Evolutionary conservation across 306 rosid genomes (phyloP).

Genomic region (Medicago arabica): DNA sequence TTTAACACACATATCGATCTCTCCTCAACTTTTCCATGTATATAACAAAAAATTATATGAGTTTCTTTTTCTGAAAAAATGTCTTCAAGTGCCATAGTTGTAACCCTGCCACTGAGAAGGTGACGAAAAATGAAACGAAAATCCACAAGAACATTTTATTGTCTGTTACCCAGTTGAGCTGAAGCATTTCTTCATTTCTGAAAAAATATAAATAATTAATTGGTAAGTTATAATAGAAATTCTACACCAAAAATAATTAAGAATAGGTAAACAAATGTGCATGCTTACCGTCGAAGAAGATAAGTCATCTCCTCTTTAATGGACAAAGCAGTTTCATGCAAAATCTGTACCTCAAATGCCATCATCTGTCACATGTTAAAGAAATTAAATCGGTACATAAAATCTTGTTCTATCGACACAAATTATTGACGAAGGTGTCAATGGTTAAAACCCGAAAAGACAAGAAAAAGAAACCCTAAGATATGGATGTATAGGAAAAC

Average conservation of each 20-base stretch:
- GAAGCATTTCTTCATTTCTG: constrained; percentile 71
- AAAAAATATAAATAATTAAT: constrained; percentile 41
- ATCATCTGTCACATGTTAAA: constrained; percentile 42
- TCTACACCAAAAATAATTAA: background rate
- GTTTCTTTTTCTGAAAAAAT: constrained; percentile 75
- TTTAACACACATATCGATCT: too few species aligned
- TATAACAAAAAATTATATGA: constrained; percentile 44
- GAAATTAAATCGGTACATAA: too few species aligned
- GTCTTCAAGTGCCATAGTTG: constrained; percentile 78
- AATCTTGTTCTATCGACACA: too few species aligned
- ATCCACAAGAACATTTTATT: constrained; percentile 56
- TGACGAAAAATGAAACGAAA: constrained; percentile 58
- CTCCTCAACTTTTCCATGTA: too few species aligned
- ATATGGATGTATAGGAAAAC: too few species aligned
- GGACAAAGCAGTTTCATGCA: constrained; percentile 52
- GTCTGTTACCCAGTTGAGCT: constrained; percentile 53
- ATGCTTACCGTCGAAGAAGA: constrained; percentile 62
- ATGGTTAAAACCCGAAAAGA: too few species aligned
- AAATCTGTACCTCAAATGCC: constrained; percentile 59
- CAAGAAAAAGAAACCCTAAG: too few species aligned
- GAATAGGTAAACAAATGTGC: background rate
- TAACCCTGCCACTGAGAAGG: constrained; percentile 66
- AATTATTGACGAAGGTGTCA: too few species aligned
- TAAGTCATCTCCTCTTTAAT: constrained; percentile 70
- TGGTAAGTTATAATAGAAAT: constrained; percentile 8